Evolutionary conservation across 805 yeast genomes (phyloP), one percentile per base, ranked within the genome.

Genomic region (Candida odintsovae): DNA sequence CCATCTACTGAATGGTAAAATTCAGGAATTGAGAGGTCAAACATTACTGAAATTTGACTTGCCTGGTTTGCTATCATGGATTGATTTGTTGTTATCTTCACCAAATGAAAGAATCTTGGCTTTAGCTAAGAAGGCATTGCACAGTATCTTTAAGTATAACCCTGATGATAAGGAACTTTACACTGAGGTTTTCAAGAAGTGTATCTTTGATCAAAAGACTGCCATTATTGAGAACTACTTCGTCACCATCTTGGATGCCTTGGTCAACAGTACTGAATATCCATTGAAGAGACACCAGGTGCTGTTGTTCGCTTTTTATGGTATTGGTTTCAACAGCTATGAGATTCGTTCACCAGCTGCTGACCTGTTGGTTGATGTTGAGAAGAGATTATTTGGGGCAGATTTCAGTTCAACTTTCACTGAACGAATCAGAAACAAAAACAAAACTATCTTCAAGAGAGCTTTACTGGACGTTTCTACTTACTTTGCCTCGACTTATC

Each of bases 391-490:
- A 23, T 83, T 75, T 53, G 76, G 78, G 29, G 72, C 81, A 1
- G 70, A 80, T 0, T 72, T 75, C 15, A 68, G 83, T 2, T 75
- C 74, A 8, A 75, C 75, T 20, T 87, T 79, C 59, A 76, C 79
- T 31, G 92, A 87, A 58, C 75, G 87, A 33, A 77, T 89, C 13
- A 77, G 83, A 43, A 86, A 89, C 51, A 74, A 79, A 29, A 84
- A 95, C 7, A 80, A 85, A 55, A 86, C 89, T 7, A 89, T 94
- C 5, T 90, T 85, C 69, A 90, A 90, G 59, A 81, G 92, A 38
- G 95, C 95, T 0, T 76, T 92, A 46, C 83, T 85, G 54, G 88
- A 86, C 45, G 69, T 90, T 20, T 84, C 97, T 0, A 76, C 83
- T 8, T 80, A 82, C 49, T 78, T 88, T 61, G 90, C 96, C 0